Base-by-base conservation (phyloP, 2,329 filamentous ascomycete genomes). In the Berkeleyomyces rouxiae region DNA sequence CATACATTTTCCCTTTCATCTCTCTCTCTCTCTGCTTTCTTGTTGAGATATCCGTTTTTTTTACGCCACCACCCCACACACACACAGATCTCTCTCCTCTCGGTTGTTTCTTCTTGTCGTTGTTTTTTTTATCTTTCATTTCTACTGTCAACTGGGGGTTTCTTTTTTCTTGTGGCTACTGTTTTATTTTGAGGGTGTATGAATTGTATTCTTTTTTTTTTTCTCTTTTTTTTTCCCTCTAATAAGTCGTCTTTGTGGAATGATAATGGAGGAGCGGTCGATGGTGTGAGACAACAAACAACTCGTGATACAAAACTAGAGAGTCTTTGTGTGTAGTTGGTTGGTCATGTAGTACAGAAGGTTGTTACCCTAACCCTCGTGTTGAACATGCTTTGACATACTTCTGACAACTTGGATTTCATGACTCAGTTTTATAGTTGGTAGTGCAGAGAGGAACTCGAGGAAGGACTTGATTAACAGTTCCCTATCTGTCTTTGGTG, bases 151-250 rank as follows among this genome's bases (percentile, higher is more conserved):
- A 31, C 31, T 4, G n/a, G 23, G 57, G 23, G 57, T 43, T 59
- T 13, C 33, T 43, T 58, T 36, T 31, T 36, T 37, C 43, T 13
- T 42, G 31, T 58, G n/a, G 33, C 5, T 37, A 36, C 33, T 61
- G 44, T 44, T 51, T 53, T 36, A 36, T 61, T 61, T 46, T 61
- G 42, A 36, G 47, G 39, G 42, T 31, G 59, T 33, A 51, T 39
- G 16, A 39, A 61, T 61, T 46, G 43, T 61, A 51, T 61, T 59
- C 43, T 43, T 59, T 42, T 43, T 43, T 60, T 31, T 62, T 58
- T 39, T 47, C 58, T 47, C 13, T 31, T 37, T 62, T 47, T 55
- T 40, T 46, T n/a, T 23, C 23, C 13, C 11, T 47, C 7, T 46
- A 6, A n/a, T 4, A 57, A 39, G 51, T 7, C 37, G 31, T n/a